Evolutionary conservation across 192 early-diverging fungal species (phyloP), one percentile per base, ranked within the genome.

Genomic region (Backusella macrospora): DNA sequence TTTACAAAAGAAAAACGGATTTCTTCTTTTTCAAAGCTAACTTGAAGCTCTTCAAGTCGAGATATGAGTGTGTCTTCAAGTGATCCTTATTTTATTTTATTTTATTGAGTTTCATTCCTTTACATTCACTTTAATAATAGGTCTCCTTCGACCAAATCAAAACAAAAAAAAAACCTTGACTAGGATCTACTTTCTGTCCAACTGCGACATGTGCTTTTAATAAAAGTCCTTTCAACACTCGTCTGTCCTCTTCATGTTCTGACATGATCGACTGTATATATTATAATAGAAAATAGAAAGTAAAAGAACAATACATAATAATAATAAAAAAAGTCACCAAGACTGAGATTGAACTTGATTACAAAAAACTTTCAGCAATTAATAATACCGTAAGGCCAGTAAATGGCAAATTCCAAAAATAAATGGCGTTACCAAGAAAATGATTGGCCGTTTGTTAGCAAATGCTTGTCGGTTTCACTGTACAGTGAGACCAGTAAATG

Each of bases 11-110:
- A 38, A 21, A 40, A 46, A 23, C 62, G 62, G 8, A 69, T 48
- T 13, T 71, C 38, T 26, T 47, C 37, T 10, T 44, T 16, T 43
- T 48, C 8, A 14, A 46, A 46, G 4, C 9, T 5, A 55, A 70
- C 59, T 52, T 67, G 18, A 45, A 76, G 69, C 21, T 76, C n/a
- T 9, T 65, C 69, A n/a, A 76, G 34, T 23, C 75, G 62, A 49
- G 70, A 62, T 15, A 44, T 15, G 9, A 76, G 62, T 40, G 63
- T 62, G 26, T 76, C 46, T 15, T 65, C 70, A 37, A 76, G 46
- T 44, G 62, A 44, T 13, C 39, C 48, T 49, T 66, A 21, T 45
- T 44, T 42, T 7, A 16, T 23, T 34, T 62, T 55, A 6, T 15
- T 63, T 72, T 45, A 44, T 40, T 40, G 16, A 3, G 15, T 48